Conservation (phyloP, 2,329 filamentous ascomycete species). For the Berkeleyomyces rouxiae region DNA sequence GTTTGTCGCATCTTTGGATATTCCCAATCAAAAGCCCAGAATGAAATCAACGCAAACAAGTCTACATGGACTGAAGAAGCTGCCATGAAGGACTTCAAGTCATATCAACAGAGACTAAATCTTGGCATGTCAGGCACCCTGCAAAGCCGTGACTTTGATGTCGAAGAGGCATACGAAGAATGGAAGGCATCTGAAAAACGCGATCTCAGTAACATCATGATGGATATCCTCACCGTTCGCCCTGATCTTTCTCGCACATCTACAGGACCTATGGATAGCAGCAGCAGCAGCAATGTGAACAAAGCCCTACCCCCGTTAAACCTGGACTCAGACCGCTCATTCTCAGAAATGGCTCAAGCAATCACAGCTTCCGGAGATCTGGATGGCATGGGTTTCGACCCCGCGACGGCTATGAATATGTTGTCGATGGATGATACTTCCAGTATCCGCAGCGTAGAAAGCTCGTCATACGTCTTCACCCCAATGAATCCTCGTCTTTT, state of each 20-base stretch:
- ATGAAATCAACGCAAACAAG: conserved; percentile 70
- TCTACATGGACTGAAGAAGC: conserved; percentile 79
- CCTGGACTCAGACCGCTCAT: conserved; percentile 30
- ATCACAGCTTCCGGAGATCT: conserved; percentile 31
- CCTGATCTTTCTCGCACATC: conserved; percentile 71
- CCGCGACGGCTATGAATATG: conserved; percentile 37
- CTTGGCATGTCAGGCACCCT: conserved; percentile 63
- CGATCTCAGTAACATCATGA: conserved; percentile 82
- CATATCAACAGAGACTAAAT: conserved; percentile 78
- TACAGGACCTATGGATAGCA: conserved; percentile 37
- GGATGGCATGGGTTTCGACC: conserved; percentile 14
- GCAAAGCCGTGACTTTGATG: conserved; percentile 71
- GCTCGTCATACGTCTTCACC: conserved; percentile 71
- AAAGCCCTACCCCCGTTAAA: conserved; percentile 25
- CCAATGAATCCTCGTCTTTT: conserved; percentile 67
- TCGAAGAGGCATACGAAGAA: conserved; percentile 69
- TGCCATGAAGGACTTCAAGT: conserved; percentile 78
- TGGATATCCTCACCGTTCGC: conserved; percentile 72
- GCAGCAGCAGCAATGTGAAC: conserved; percentile 32
- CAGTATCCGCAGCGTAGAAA: conserved; percentile 38
- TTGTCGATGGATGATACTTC: conserved; percentile 42
- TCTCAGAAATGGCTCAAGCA: conserved; percentile 35
- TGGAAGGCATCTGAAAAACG: conserved; percentile 87
- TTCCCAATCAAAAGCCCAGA: conserved; percentile 62
- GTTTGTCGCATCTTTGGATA: conserved; percentile 78